These are phyloP conservation scores for Pelargonium myrrhifolium DNA, from an alignment of 441 rosid genomes.

Conservation along the genomic window DNA sequence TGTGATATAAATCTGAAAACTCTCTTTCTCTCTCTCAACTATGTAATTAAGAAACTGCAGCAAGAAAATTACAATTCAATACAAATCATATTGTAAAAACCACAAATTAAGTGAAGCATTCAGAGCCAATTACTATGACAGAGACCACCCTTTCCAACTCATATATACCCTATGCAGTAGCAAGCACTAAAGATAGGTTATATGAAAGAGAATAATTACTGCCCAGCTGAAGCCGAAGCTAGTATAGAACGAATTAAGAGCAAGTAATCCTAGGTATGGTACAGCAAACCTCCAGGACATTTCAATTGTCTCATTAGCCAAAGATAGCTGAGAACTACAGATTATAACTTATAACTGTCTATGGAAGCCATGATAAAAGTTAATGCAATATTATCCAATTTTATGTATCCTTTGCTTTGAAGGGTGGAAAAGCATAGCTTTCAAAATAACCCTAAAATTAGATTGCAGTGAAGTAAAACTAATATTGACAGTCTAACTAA, in stretches of 20 bases:
- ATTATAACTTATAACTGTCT: no score
- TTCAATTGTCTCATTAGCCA: neutral
- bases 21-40: no score
- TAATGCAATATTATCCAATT: no score
- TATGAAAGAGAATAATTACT: neutral
- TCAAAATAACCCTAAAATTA: no score
- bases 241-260: neutral
- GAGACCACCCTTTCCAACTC: constrained; percentile 1
- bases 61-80: neutral
- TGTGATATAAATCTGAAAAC: neutral
- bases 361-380: no score
- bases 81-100: neutral
- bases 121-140: neutral
- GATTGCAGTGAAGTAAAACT: no score
- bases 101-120: neutral
- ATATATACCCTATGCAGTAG: neutral
- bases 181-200: constrained; percentile 2
- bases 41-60: neutral
- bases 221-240: neutral
- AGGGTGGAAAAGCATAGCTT: no score
- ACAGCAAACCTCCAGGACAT: neutral
- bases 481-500: no score
- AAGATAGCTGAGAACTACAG: neutral
- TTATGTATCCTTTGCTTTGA: no score
- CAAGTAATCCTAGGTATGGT: neutral